phyloP scores from a whole-genome alignment of 2,329 filamentous ascomycete genomes.

The Sphaerulina vaccinii region DNA sequence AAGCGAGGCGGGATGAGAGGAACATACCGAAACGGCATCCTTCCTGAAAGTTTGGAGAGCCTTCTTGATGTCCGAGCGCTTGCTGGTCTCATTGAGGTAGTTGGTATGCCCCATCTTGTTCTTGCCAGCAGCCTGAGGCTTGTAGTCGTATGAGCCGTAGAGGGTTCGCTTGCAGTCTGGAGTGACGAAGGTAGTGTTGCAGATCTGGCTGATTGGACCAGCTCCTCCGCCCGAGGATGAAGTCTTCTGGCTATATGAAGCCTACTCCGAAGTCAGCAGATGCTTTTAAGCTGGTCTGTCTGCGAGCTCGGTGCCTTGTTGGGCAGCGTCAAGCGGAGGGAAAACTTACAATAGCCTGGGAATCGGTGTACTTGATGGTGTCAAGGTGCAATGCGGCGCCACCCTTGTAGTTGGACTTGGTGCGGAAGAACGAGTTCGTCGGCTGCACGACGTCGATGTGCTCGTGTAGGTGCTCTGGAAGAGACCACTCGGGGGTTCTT shows the following conservation, averaged over 20 bases:
- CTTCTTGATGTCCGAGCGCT: slow-evolving; percentile 55
- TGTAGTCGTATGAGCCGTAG: slow-evolving; percentile 56
- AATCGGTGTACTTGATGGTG: slow-evolving; percentile 19
- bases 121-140: slow-evolving; percentile 42
- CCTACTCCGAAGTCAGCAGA: too few species aligned
- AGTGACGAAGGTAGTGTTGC: slow-evolving; percentile 53
- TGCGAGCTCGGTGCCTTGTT: slow-evolving; percentile 8
- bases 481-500: slow-evolving; percentile 57
- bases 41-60: slow-evolving; percentile 59
- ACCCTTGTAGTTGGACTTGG: slow-evolving; percentile 25
- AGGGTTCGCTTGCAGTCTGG: slow-evolving; percentile 55
- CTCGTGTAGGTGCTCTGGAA: slow-evolving; percentile 57
- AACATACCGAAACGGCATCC: slow-evolving; percentile 36
- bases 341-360: slow-evolving; percentile 26
- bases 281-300: too few species aligned
- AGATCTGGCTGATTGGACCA: slow-evolving; percentile 39
- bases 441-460: slow-evolving; percentile 62
- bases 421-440: slow-evolving; percentile 59
- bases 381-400: slow-evolving; percentile 9
- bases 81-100: slow-evolving; percentile 50
- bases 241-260: too few species aligned
- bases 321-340: slow-evolving; percentile 8
- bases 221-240: too few species aligned
- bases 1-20: neutral
- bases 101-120: slow-evolving; percentile 49